Evolutionary conservation across 176 grass and related monocot genomes (phyloP).

Genomic region (Pharus latifolius): DNA sequence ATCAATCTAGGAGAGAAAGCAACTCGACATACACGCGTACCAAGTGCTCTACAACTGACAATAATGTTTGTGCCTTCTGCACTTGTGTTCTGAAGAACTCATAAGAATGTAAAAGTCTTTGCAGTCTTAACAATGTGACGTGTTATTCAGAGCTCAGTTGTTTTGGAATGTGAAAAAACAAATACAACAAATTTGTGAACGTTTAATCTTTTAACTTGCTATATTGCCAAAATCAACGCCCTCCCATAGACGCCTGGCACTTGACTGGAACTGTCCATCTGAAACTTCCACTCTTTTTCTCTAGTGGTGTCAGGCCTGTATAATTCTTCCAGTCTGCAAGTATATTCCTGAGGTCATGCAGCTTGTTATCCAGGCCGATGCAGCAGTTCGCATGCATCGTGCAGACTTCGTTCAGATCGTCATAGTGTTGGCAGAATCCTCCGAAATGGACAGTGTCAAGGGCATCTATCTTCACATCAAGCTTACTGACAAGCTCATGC

Average conservation of each 20-base stretch:
- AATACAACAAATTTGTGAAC: no score
- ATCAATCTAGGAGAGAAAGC: no score
- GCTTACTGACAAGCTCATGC: constrained; percentile 14
- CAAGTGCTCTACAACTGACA: no score
- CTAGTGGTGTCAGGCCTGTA: not conserved
- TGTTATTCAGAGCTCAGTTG: no score
- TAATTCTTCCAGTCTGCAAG: constrained; percentile 38
- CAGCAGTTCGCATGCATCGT: constrained; percentile 58
- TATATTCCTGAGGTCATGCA: constrained; percentile 28
- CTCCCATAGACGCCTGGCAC: constrained; percentile 16
- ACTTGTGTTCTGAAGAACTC: no score
- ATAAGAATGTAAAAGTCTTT: no score
- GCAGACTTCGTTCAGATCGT: constrained; percentile 23
- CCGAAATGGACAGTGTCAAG: constrained; percentile 25
- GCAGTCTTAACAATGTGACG: no score
- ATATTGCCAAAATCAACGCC: not conserved
- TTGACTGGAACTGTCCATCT: constrained; percentile 8
- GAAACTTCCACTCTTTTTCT: constrained; percentile 6
- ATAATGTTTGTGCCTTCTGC: no score
- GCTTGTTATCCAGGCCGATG: constrained; percentile 30
- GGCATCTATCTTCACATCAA: constrained; percentile 27
- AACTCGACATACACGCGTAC: no score
- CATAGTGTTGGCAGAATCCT: constrained; percentile 31
- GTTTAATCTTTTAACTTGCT: no score
- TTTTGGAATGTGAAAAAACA: no score